Evolutionary conservation across 1,284 basidiomycete species (phyloP), one percentile per base, ranked within the genome.

Genomic region (Ustilago crameri): DNA sequence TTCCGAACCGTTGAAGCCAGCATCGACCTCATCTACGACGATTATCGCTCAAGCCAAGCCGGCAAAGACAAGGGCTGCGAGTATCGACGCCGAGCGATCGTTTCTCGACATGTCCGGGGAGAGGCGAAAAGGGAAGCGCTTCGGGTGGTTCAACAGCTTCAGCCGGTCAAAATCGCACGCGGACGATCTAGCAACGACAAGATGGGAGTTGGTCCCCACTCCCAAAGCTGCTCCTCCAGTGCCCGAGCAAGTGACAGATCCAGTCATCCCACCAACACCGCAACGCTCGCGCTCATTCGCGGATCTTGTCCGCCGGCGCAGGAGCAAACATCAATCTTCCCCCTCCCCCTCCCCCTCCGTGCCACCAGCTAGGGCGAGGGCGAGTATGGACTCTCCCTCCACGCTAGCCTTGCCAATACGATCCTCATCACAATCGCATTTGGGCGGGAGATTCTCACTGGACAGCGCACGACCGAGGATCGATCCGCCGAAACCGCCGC

Each of bases 21-120:
- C 27, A 1, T n/a, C n/a, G 44, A 23, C 9, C 27, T n/a, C n/a
- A n/a, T n/a, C n/a, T n/a, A n/a, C n/a, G n/a, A n/a, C n/a, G n/a
- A n/a, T n/a, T n/a, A n/a, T n/a, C n/a, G n/a, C n/a, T n/a, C n/a
- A n/a, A n/a, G n/a, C n/a, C n/a, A n/a, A n/a, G n/a, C n/a, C n/a
- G n/a, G n/a, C n/a, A n/a, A n/a, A n/a, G n/a, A n/a, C n/a, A n/a
- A n/a, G n/a, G n/a, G n/a, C n/a, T n/a, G n/a, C n/a, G n/a, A n/a
- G n/a, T n/a, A n/a, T n/a, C n/a, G n/a, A n/a, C n/a, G n/a, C n/a
- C n/a, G n/a, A n/a, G 8, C 32, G 32, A 10, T 56, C 57, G 26
- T 67, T 52, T 18, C 14, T 60, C 30, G 50, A 67, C 10, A n/a
- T n/a, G n/a, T n/a, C n/a, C n/a, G 38, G 38, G 4, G 38, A 40